Conservation (phyloP, 164 flowering plant genomes). For the Dillenia turbinata region DNA sequence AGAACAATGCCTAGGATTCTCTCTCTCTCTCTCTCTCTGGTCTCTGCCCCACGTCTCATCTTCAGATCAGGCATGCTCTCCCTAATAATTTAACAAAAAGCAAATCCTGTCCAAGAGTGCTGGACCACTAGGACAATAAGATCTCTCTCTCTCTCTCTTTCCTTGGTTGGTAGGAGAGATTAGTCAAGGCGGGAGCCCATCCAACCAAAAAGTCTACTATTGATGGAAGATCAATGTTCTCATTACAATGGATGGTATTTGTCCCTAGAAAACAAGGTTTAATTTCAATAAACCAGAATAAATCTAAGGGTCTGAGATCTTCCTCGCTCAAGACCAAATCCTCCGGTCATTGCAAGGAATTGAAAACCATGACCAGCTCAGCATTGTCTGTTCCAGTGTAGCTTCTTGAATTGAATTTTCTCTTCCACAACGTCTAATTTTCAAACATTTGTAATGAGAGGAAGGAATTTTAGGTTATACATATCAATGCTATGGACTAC, state of each 20-base stretch:
- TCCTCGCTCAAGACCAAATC: background rate
- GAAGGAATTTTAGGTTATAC: background rate
- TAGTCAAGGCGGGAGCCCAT: conserved; percentile 20
- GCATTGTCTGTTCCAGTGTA: background rate
- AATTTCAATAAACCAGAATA: background rate
- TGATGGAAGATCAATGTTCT: background rate
- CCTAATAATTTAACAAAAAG: background rate
- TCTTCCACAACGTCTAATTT: background rate
- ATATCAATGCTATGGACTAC: background rate
- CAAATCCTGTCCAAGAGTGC: conserved; percentile 5
- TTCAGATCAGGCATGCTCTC: conserved; percentile 10
- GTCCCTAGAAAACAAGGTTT: background rate
- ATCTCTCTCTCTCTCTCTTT: background rate
- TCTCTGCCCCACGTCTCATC: background rate
- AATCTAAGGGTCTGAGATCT: background rate
- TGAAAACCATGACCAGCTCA: background rate
- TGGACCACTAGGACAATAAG: conserved; percentile 1
- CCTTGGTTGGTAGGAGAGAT: conserved; percentile 8
- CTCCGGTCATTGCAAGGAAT: background rate
- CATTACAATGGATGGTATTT: background rate
- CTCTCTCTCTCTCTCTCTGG: conserved; percentile 11
- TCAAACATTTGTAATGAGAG: background rate
- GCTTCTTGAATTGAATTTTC: background rate
- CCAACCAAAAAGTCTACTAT: conserved; percentile 14
- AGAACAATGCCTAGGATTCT: conserved; percentile 25